These are phyloP conservation scores for Penicillium coffeae DNA, from an alignment of 495 filamentous ascomycete genomes.

Conservation along the genomic window DNA sequence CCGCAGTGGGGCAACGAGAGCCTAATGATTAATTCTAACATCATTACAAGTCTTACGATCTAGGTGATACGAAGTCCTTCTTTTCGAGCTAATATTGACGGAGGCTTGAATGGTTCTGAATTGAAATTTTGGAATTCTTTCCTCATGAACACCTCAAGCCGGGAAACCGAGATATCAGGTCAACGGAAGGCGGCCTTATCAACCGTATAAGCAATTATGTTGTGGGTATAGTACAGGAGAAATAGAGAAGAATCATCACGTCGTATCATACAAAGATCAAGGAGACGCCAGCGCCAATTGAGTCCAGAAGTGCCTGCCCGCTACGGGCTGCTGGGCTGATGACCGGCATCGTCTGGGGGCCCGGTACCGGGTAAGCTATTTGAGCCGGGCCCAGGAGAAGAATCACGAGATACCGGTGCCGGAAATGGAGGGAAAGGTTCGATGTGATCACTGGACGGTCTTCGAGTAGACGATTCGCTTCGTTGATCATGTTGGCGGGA, in stretches of 20 bases:
- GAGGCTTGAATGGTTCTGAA: too few relatives aligned
- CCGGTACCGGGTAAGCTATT: neutral
- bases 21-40: too few relatives aligned
- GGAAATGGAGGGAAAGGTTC: slow-evolving; percentile 39
- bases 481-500: slow-evolving; percentile 6
- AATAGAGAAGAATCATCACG: slow-evolving; percentile 26
- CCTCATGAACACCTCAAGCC: too few relatives aligned
- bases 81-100: too few relatives aligned
- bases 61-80: too few relatives aligned
- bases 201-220: too few relatives aligned
- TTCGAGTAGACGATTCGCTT: slow-evolving; percentile 16
- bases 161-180: neutral
- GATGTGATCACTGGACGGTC: slow-evolving; percentile 20
- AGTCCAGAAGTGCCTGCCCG: neutral
- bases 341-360: neutral
- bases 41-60: too few relatives aligned
- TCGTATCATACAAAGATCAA: slow-evolving; percentile 17
- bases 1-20: neutral
- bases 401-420: slow-evolving; percentile 6
- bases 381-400: slow-evolving; percentile 10
- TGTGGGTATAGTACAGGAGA: slow-evolving; percentile 24
- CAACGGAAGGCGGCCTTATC: neutral
- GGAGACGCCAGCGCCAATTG: neutral
- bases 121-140: too few relatives aligned
- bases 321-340: neutral